phyloP scores from a whole-genome alignment of 2,329 filamentous ascomycete species.

The Alternaria consortialis region DNA sequence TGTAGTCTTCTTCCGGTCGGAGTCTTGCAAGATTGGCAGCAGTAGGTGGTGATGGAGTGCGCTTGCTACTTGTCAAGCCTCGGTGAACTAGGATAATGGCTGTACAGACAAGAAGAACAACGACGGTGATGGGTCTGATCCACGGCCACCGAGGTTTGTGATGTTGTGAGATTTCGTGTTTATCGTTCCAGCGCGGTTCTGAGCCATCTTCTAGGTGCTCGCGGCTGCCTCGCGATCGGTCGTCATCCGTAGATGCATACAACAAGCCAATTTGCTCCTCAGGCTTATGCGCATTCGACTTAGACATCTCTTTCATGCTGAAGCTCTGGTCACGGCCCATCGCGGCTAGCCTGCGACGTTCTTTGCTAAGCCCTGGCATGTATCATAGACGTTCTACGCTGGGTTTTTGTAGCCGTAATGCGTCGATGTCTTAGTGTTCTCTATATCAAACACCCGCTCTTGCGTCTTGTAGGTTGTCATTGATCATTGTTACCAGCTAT shows the following conservation, averaged over 20 bases:
- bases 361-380: not conserved
- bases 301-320: constrained; percentile 15
- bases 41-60: not conserved
- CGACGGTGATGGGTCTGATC: constrained; percentile 19
- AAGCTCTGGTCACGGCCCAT: constrained; percentile 16
- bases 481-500: not conserved
- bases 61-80: not conserved
- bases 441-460: not conserved
- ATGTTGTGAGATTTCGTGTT: constrained; percentile 3
- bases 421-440: not conserved
- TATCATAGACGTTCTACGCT: not conserved
- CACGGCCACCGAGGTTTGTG: constrained; percentile 14
- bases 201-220: constrained; percentile 16
- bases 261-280: constrained; percentile 38
- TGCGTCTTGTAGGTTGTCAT: not conserved
- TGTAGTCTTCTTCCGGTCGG: constrained; percentile 52
- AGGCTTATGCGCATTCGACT: not conserved
- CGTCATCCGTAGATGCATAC: constrained; percentile 15
- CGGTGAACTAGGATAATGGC: not conserved
- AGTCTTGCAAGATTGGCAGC: constrained; percentile 16
- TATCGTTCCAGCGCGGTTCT: constrained; percentile 12
- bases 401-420: not conserved
- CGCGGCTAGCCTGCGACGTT: not conserved
- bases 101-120: constrained; percentile 23
- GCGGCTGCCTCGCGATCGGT: constrained; percentile 10